Base-by-base conservation (phyloP, 2,329 filamentous ascomycete species). In the Fusarium fujikuroi region DNA sequence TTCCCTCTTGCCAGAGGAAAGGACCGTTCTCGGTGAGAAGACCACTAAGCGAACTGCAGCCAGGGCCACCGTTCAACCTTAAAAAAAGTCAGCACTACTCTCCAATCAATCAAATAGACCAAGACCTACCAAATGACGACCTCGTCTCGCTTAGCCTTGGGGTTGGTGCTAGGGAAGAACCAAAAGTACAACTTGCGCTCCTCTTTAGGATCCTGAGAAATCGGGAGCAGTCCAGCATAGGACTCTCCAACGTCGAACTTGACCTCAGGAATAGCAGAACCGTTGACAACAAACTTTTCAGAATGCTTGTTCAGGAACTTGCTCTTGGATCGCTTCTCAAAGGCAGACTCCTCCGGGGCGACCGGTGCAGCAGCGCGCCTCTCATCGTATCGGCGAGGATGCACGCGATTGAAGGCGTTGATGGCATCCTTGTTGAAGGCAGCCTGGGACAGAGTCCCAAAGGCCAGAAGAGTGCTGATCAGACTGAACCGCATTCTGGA, bases 11-110 rank as follows among this genome's bases (percentile, higher is more conserved):
- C 91, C 92, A 93, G 9, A 87, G 64, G 76, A 94, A 92, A 0
- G 93, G 92, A 1, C 93, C 93, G 75, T 94, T 95, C 75, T 95
- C 93, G 57, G 93, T 92, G 15, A 95, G 80, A 4, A 95, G 36
- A 19, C 76, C 76, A 9, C 70, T 76, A 1, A 77, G 70, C 19
- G 76, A 77, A 47, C 76, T 77, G 47, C 76, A 77, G 15, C 76
- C 76, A 1, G 76, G 76, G 4, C 76, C 76, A 58, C 76, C 76
- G 10, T 77, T 77, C 37, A 84, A 12, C 92, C 92, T 73, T 73
- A 14, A 87, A 11, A 37, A 86, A 75, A 3, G 6, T 78, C 12
- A 77, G 66, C 25, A 44, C 16, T 25, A 16, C 10, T 25, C 42
- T 25, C 7, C 42, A 44, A 6, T 25, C 7, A 18, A n/a, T 14